These are phyloP conservation scores for Geotrichum australiense DNA, from an alignment of 1,139 yeast genomes.

Conservation along the genomic window DNA sequence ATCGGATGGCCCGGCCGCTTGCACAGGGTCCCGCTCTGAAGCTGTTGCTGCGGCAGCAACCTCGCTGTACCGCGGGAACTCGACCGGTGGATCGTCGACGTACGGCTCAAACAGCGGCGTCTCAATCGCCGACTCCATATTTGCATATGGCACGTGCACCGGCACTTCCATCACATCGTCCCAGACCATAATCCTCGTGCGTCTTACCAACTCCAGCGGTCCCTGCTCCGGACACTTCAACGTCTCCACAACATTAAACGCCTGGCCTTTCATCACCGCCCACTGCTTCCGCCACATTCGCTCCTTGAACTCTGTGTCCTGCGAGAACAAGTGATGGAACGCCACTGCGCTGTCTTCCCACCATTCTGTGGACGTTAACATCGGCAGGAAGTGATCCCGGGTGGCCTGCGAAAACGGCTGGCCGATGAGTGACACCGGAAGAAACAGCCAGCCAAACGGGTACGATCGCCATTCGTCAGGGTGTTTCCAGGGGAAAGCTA, in stretches of 20 bases:
- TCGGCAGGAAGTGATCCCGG: conserved; percentile 50
- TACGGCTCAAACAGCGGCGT: conserved; percentile 24
- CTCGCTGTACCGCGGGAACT: not conserved
- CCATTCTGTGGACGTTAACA: conserved; percentile 58
- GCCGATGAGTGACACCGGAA: conserved; percentile 59
- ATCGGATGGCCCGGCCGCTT: too few relatives aligned
- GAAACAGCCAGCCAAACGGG: conserved; percentile 72
- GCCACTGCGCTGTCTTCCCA: conserved; percentile 56
- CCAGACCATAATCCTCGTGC: conserved; percentile 51
- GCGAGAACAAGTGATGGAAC: conserved; percentile 44
- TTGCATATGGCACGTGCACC: conserved; percentile 33
- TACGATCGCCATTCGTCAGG: conserved; percentile 80
- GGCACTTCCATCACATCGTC: conserved; percentile 62
- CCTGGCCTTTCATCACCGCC: conserved; percentile 72
- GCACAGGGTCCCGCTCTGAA: not conserved
- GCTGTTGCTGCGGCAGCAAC: not conserved
- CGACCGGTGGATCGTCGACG: conserved; percentile 4
- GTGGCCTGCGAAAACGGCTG: conserved; percentile 58
- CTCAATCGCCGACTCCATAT: conserved; percentile 31
- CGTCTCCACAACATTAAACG: conserved; percentile 66
- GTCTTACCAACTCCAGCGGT: conserved; percentile 58
- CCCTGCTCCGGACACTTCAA: conserved; percentile 53
- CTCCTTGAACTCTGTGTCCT: conserved; percentile 57
- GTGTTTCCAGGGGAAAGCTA: conserved; percentile 76
- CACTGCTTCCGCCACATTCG: conserved; percentile 64